Percentiles rank a stretch among this genome's conserved stretches.
These are phyloP conservation scores for Acorus calamus DNA, from an alignment of 106 monocot species.

Conservation along the genomic window DNA sequence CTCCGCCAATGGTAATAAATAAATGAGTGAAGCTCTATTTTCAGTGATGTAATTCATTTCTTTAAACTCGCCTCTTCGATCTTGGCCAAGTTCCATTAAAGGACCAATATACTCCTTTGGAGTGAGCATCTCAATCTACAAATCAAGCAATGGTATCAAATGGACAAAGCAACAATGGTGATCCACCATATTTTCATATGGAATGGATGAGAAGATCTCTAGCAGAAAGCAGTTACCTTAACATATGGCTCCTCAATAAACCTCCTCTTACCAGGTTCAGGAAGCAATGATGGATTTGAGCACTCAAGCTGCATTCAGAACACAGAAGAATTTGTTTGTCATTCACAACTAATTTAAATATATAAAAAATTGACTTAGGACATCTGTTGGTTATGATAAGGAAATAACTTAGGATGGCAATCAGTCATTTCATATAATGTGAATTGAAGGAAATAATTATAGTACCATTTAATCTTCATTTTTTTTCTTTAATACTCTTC, in stretches of 20 bases:
- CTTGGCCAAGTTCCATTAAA: conserved; percentile 97
- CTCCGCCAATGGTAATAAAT: conserved; percentile 88
- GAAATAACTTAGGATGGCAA: too few species aligned
- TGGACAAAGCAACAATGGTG: background rate
- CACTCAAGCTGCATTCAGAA: conserved; percentile 56
- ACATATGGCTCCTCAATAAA: conserved; percentile 93
- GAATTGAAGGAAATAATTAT: too few species aligned
- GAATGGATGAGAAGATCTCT: conserved; percentile 1
- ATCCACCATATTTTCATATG: background rate
- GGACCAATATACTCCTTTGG: conserved; percentile 93
- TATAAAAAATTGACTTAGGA: too few species aligned
- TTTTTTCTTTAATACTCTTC: too few species aligned
- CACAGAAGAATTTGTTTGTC: too few species aligned
- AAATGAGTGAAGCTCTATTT: conserved; percentile 72
- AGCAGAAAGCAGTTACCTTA: conserved; percentile 35
- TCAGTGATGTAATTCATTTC: conserved; percentile 91
- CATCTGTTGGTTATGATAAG: too few species aligned
- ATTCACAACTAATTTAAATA: too few species aligned
- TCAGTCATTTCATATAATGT: too few species aligned
- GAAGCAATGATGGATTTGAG: conserved; percentile 92
- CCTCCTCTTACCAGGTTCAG: conserved; percentile 76
- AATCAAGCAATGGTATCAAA: background rate
- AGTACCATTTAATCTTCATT: too few species aligned
- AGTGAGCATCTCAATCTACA: conserved; percentile 91
- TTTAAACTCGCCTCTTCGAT: conserved; percentile 87